Evolutionary conservation across 331 rosid genomes (phyloP).

Genomic region (Rosa hybrid): DNA sequence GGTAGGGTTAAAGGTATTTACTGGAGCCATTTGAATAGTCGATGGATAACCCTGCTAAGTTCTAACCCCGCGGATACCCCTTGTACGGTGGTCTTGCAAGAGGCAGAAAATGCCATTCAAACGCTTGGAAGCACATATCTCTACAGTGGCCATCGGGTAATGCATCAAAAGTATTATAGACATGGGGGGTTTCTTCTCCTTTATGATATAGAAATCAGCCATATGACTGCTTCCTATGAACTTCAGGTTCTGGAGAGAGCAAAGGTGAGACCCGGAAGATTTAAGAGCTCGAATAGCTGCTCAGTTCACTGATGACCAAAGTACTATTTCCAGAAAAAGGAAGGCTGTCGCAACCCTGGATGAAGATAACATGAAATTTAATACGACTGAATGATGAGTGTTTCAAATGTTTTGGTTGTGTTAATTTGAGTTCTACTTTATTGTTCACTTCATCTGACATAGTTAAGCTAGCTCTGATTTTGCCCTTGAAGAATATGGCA

Average conservation of each 20-base stretch:
- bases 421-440: too few species aligned
- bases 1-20: too few species aligned
- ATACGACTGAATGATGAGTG: too few species aligned
- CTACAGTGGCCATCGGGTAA: conserved; percentile 89
- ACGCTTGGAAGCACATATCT: conserved; percentile 83
- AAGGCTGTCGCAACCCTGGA: conserved; percentile 45
- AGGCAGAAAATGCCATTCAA: conserved; percentile 67
- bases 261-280: conserved; percentile 74
- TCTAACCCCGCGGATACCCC: too few species aligned
- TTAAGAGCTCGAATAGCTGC: conserved; percentile 68
- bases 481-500: too few species aligned
- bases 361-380: conserved; percentile 44
- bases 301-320: conserved; percentile 58
- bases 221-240: not conserved
- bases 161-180: conserved; percentile 26
- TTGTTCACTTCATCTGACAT: too few species aligned
- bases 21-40: too few species aligned
- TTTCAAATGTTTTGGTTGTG: too few species aligned
- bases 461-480: too few species aligned
- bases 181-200: not conserved
- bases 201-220: not conserved
- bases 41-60: too few species aligned
- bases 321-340: conserved; percentile 68
- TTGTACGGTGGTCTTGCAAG: conserved; percentile 41
- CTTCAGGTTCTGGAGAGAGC: conserved; percentile 88